A percentile compares a stretch with the other conserved stretches of the same genome.
These are phyloP conservation scores for Aspergillus quadrilineatus DNA, from an alignment of 2,329 filamentous ascomycete species.

Conservation along the genomic window DNA sequence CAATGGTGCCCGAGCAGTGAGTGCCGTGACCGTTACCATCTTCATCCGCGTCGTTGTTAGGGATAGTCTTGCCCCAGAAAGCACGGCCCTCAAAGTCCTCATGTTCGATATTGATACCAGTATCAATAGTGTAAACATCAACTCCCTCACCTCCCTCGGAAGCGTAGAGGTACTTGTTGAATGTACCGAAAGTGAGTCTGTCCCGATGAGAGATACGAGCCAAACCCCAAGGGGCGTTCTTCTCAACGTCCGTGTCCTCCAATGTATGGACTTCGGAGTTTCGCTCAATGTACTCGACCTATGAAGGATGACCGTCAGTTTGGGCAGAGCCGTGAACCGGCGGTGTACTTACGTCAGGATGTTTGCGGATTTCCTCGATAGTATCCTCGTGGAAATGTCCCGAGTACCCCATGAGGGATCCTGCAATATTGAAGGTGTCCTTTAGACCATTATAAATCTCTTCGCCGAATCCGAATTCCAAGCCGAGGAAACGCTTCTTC, in stretches of 20 bases:
- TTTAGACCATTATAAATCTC: constrained; percentile 77
- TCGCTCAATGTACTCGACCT: constrained; percentile 97
- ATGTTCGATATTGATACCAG: constrained; percentile 88
- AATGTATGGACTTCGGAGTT: constrained; percentile 90
- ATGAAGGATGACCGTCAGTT: constrained; percentile 5
- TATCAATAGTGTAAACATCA: constrained; percentile 98
- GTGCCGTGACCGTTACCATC: constrained; percentile 99
- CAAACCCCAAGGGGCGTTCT: constrained; percentile 96
- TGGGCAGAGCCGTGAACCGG: neutral
- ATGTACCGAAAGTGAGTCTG: constrained; percentile 80
- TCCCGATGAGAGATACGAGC: constrained; percentile 96
- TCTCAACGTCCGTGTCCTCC: constrained; percentile 66
- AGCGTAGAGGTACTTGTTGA: constrained; percentile 97
- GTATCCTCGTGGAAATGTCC: constrained; percentile 92
- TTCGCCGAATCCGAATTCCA: constrained; percentile 62
- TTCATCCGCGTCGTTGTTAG: constrained; percentile 74
- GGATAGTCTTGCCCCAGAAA: constrained; percentile 95
- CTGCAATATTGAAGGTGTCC: constrained; percentile 93
- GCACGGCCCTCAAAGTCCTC: constrained; percentile 97
- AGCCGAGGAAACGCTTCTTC: constrained; percentile 73
- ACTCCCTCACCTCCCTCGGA: constrained; percentile 91
- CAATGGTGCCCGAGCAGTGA: constrained; percentile 97
- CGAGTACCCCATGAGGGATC: constrained; percentile 82
- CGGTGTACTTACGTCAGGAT: constrained; percentile 83
- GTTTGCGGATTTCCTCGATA: constrained; percentile 89